Conservation (phyloP, 176 grass and related monocot genomes). For the Puya raimondii region DNA sequence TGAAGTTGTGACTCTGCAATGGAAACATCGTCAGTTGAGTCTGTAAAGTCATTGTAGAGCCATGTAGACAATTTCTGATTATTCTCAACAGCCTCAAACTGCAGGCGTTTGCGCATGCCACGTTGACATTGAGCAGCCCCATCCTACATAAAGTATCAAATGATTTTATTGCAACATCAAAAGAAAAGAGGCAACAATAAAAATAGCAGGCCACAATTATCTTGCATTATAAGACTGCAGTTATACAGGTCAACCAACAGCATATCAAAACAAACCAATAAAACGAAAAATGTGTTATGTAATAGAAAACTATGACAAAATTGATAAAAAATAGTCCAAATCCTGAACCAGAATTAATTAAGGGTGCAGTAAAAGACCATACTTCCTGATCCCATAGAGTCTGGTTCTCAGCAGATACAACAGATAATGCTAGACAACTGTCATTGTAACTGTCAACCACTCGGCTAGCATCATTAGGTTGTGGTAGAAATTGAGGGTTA, state of each 20-base stretch:
- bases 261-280: background rate
- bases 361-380: background rate
- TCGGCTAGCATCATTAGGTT: conserved; percentile 3
- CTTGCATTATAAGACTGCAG: background rate
- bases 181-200: background rate
- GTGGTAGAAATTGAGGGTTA: conserved; percentile 1
- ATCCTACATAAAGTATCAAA: conserved; percentile 16
- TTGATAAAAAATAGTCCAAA: background rate
- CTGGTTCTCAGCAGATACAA: conserved; percentile 16
- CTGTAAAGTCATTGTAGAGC: background rate
- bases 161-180: background rate
- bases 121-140: conserved; percentile 9
- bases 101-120: conserved; percentile 23
- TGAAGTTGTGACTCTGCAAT: conserved; percentile 2
- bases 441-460: background rate
- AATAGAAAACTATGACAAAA: background rate
- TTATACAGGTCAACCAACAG: background rate
- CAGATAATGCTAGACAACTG: background rate
- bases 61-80: background rate
- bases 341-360: background rate
- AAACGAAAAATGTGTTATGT: too few relatives aligned
- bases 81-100: conserved; percentile 22
- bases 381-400: conserved; percentile 16
- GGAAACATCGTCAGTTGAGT: background rate
- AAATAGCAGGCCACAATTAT: background rate